These are phyloP conservation scores for Malassezia pachydermatis DNA, from an alignment of 1,284 basidiomycete species.

Conservation along the genomic window DNA sequence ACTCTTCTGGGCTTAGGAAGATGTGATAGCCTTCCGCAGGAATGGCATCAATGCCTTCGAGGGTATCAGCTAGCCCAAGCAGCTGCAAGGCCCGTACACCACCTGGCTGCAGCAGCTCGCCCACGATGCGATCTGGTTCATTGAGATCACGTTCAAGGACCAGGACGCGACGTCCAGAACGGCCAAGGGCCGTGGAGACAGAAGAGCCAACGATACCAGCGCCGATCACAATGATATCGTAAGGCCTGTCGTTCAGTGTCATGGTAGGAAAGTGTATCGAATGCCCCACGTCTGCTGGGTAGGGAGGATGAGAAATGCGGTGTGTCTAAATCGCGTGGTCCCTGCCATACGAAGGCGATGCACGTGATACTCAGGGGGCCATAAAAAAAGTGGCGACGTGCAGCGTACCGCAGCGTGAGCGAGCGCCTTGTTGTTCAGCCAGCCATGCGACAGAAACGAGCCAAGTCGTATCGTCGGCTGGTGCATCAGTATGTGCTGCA, in stretches of 20 bases:
- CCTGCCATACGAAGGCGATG: too few species aligned
- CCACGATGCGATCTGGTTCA: constrained; percentile 92
- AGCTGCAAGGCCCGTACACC: constrained; percentile 67
- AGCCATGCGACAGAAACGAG: constrained; percentile 41
- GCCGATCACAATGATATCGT: constrained; percentile 42
- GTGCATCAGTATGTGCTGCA: constrained; percentile 38
- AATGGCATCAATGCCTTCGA: constrained; percentile 80
- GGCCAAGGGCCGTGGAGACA: constrained; percentile 38
- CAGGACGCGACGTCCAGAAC: constrained; percentile 51
- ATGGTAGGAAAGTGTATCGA: too few species aligned
- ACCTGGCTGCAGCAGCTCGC: constrained; percentile 89
- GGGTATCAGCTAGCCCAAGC: constrained; percentile 62
- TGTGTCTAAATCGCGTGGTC: constrained; percentile 3
- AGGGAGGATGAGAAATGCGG: not conserved
- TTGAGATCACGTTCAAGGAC: constrained; percentile 59
- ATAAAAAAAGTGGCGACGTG: not conserved
- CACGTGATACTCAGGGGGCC: too few species aligned
- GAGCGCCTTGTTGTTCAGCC: too few species aligned
- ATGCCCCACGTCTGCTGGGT: too few species aligned
- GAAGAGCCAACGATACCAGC: constrained; percentile 45
- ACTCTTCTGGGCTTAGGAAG: constrained; percentile 53
- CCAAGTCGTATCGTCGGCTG: constrained; percentile 41
- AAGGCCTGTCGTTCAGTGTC: too few species aligned
- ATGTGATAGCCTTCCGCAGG: constrained; percentile 81
- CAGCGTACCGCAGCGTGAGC: not conserved